Evolutionary conservation across 129 eudicot species (phyloP).

Genomic region (Dittrichia graveolens): DNA sequence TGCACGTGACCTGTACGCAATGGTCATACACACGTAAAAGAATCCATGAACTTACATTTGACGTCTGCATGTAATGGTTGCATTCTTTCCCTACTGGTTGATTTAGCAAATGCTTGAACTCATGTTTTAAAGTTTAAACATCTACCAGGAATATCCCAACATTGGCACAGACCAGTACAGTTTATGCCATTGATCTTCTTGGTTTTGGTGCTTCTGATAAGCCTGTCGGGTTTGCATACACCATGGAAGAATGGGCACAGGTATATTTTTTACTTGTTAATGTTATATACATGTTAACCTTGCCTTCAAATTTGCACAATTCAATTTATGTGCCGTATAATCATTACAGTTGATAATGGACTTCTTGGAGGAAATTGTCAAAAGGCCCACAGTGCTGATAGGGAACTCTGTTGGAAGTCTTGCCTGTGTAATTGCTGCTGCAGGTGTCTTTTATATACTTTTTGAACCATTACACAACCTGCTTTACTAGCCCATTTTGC

Average conservation of each 20-base stretch:
- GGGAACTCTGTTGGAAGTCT: conserved; percentile 99
- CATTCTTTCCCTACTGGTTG: conserved; percentile 9
- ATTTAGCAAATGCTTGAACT: conserved; percentile 8
- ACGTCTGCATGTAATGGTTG: not conserved
- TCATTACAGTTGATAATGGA: conserved; percentile 65
- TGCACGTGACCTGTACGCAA: too few species aligned
- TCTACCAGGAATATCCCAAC: conserved; percentile 65
- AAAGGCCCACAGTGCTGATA: conserved; percentile 71
- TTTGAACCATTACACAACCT: too few species aligned
- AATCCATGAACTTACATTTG: not conserved
- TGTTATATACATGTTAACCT: conserved; percentile 15
- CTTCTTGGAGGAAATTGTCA: conserved; percentile 72
- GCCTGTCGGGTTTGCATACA: conserved; percentile 68
- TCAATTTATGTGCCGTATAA: conserved; percentile 17
- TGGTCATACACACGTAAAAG: too few species aligned
- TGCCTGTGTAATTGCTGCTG: conserved; percentile 87
- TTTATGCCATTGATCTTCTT: conserved; percentile 89
- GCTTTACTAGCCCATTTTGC: not conserved
- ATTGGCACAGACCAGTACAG: conserved; percentile 57
- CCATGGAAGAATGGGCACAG: conserved; percentile 94
- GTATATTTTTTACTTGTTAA: conserved; percentile 33
- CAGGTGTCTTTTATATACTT: conserved; percentile 42
- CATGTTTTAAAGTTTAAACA: conserved; percentile 14
- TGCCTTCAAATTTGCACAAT: conserved; percentile 14
- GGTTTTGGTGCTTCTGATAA: conserved; percentile 98